Conservation (phyloP, 208 protist genomes). For the Acanthamoeba healyi region DNA sequence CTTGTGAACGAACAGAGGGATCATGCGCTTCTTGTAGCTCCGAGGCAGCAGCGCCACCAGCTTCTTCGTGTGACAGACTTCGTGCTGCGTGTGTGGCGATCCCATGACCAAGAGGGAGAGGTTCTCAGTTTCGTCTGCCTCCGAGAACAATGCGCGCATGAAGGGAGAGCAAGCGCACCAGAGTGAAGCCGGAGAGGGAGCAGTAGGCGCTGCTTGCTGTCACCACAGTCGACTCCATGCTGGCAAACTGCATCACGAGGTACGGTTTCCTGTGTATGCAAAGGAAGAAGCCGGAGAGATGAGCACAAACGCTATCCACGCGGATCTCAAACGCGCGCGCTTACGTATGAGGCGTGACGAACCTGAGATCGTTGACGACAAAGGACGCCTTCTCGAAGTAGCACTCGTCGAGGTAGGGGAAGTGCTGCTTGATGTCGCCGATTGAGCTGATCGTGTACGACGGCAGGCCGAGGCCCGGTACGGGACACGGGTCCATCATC, state of each 20-base stretch:
- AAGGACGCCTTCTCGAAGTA: not conserved
- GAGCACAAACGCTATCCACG: too few relatives aligned
- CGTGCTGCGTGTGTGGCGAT: too few relatives aligned
- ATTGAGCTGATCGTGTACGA: not conserved
- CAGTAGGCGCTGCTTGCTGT: not conserved
- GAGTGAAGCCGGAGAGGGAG: constrained; percentile 26
- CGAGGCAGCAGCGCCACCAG: not conserved
- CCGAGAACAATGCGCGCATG: not conserved
- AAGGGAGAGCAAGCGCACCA: not conserved
- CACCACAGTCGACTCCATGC: constrained; percentile 5
- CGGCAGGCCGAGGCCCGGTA: not conserved
- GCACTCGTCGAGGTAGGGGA: not conserved
- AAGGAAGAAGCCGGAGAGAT: not conserved
- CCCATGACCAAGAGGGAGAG: too few relatives aligned
- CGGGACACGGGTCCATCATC: not conserved
- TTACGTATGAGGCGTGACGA: not conserved
- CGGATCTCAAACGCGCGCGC: too few relatives aligned
- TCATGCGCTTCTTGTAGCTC: not conserved
- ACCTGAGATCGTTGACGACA: not conserved
- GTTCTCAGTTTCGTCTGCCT: not conserved
- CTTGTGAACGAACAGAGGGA: not conserved
- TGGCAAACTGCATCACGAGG: constrained; percentile 27
- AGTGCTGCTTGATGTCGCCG: not conserved
- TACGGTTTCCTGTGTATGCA: not conserved
- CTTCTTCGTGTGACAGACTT: constrained; percentile 24